A percentile compares a stretch with the other conserved stretches of the same genome.
Conservation (phyloP, 495 filamentous ascomycete species). For the Penicillium subrubescens region DNA sequence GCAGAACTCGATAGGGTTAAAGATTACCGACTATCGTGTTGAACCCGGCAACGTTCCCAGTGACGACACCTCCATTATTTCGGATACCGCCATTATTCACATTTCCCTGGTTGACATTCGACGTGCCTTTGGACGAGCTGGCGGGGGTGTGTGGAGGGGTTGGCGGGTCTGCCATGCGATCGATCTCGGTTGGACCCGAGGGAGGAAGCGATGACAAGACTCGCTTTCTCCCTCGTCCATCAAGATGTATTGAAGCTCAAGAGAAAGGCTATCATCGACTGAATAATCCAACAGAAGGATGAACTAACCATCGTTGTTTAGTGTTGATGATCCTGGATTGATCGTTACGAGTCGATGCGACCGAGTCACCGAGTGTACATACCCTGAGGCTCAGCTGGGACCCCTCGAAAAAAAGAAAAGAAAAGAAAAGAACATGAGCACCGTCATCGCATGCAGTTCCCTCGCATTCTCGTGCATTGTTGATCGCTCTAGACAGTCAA, state of each 20-base stretch:
- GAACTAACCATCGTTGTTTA: background rate
- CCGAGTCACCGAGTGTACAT: background rate
- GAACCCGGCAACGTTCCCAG: background rate
- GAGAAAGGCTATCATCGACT: background rate
- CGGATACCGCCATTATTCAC: background rate
- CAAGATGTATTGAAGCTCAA: background rate
- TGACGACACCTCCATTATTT: background rate
- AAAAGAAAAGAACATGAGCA: background rate
- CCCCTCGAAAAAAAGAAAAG: background rate
- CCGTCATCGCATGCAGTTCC: background rate
- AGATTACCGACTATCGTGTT: slow-evolving; percentile 1
- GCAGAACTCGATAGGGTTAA: background rate
- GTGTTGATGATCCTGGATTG: background rate
- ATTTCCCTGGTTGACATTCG: background rate
- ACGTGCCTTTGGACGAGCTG: background rate
- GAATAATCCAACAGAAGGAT: background rate
- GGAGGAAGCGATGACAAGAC: background rate
- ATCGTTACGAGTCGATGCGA: background rate
- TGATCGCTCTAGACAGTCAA: background rate
- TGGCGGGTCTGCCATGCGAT: slow-evolving; percentile 2
- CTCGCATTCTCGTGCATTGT: background rate
- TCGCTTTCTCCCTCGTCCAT: slow-evolving; percentile 1
- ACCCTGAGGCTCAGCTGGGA: background rate
- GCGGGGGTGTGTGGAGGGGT: background rate
- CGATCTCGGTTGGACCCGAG: background rate